Evolutionary conservation across 805 yeast species (phyloP).

Genomic region (Saturnispora kantuleensis): DNA sequence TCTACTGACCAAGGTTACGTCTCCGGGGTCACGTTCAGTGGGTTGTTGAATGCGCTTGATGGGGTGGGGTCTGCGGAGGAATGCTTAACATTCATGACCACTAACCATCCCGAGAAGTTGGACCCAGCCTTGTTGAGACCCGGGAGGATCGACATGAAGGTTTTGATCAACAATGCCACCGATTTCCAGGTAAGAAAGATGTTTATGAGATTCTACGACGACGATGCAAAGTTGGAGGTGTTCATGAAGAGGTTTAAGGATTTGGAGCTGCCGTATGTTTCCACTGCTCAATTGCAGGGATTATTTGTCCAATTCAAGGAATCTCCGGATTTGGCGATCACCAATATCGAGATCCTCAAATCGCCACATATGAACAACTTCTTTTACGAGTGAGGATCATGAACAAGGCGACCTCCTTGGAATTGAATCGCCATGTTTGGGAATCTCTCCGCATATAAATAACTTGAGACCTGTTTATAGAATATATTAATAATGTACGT

Average conservation of each 20-base stretch:
- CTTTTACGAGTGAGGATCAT: conserved; percentile 20
- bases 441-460: too few species aligned
- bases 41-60: conserved; percentile 85
- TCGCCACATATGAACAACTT: conserved; percentile 26
- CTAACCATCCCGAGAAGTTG: conserved; percentile 89
- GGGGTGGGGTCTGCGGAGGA: conserved; percentile 98
- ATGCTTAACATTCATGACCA: conserved; percentile 94
- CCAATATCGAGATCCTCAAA: conserved; percentile 44
- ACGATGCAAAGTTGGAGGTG: conserved; percentile 44
- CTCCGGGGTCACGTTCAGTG: conserved; percentile 92
- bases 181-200: conserved; percentile 67
- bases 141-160: conserved; percentile 85
- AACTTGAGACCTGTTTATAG: too few species aligned
- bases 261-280: conserved; percentile 45
- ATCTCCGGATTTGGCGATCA: conserved; percentile 66
- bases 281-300: conserved; percentile 95
- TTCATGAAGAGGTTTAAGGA: conserved; percentile 38
- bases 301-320: conserved; percentile 86
- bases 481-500: too few species aligned
- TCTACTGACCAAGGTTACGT: conserved; percentile 65
- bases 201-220: conserved; percentile 82
- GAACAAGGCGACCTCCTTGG: background rate
- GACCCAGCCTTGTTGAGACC: conserved; percentile 94
- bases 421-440: too few species aligned
- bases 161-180: conserved; percentile 78